phyloP scores from a whole-genome alignment of 2,329 filamentous ascomycete genomes.

The Microcyclospora tardicrescens region DNA sequence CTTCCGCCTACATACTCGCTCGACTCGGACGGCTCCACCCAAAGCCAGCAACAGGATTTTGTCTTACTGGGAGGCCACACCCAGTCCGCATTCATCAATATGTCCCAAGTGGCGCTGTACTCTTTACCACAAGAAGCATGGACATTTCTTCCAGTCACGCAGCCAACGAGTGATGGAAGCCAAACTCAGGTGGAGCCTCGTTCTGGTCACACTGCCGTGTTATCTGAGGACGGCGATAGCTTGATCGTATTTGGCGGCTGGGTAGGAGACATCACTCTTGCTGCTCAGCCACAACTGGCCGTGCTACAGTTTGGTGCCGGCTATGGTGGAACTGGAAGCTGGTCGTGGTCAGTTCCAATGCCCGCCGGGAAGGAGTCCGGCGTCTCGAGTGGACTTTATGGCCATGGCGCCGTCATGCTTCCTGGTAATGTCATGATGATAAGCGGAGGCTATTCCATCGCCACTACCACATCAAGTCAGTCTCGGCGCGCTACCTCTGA shows the following conservation, averaged over 20 bases:
- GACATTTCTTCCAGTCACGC: slow-evolving; percentile 62
- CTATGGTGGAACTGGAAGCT: slow-evolving; percentile 49
- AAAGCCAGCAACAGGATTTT: slow-evolving; percentile 64
- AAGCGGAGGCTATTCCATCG: slow-evolving; percentile 44
- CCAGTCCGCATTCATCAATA: slow-evolving; percentile 73
- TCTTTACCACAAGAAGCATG: slow-evolving; percentile 75
- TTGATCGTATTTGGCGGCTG: slow-evolving; percentile 78
- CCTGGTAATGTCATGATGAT: slow-evolving; percentile 50
- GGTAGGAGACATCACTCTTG: slow-evolving; percentile 66
- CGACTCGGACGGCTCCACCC: slow-evolving; percentile 38
- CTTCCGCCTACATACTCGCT: slow-evolving; percentile 59
- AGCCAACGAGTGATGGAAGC: slow-evolving; percentile 22
- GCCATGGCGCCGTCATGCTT: slow-evolving; percentile 49
- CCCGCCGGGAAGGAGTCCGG: slow-evolving; percentile 28
- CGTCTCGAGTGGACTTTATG: slow-evolving; percentile 41
- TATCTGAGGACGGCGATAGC: slow-evolving; percentile 65
- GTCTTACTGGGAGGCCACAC: slow-evolving; percentile 81
- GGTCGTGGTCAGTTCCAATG: slow-evolving; percentile 56
- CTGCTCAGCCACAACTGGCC: slow-evolving; percentile 70
- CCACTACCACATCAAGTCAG: slow-evolving; percentile 22
- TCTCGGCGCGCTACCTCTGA: slow-evolving; percentile 29
- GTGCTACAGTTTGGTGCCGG: slow-evolving; percentile 62
- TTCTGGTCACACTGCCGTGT: slow-evolving; percentile 76
- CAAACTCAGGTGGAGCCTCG: slow-evolving; percentile 53
- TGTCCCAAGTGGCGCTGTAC: slow-evolving; percentile 81